A percentile compares a stretch with the other conserved stretches of the same genome.
These are phyloP conservation scores for Starmerella asiatica DNA, from an alignment of 805 yeast species.

Conservation along the genomic window DNA sequence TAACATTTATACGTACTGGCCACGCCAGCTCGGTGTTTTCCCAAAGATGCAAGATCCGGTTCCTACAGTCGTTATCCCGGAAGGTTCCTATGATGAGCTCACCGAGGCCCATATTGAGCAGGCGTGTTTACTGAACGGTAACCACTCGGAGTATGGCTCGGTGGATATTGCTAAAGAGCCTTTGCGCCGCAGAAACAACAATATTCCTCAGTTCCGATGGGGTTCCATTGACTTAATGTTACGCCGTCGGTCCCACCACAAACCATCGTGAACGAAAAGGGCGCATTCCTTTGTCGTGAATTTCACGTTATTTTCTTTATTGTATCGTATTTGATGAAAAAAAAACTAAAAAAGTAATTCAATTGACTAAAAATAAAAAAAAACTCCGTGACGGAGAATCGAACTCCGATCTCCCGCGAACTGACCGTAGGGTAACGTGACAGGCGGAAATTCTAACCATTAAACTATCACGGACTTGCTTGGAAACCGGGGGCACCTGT, in stretches of 20 bases:
- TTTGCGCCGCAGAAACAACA: too few relatives aligned
- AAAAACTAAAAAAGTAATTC: neutral
- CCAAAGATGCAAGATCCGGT: too few relatives aligned
- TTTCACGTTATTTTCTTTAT: too few relatives aligned
- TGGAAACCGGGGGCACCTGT: neutral
- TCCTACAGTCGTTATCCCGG: too few relatives aligned
- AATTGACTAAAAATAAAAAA: constrained; percentile 6
- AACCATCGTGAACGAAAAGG: neutral
- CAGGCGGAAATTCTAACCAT: constrained; percentile 20
- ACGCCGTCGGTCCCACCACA: constrained; percentile 2
- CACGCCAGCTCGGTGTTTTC: too few relatives aligned
- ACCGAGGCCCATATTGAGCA: too few relatives aligned
- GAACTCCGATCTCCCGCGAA: constrained; percentile 20
- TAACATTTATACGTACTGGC: too few relatives aligned
- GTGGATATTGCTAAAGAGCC: too few relatives aligned
- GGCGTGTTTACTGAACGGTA: too few relatives aligned
- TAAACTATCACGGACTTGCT: constrained; percentile 15
- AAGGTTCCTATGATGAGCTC: too few relatives aligned
- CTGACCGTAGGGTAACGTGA: constrained; percentile 10
- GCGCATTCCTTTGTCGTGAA: neutral
- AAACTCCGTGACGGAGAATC: constrained; percentile 18
- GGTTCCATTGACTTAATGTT: constrained; percentile 11
- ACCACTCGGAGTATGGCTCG: too few relatives aligned
- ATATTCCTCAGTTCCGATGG: constrained; percentile 7
- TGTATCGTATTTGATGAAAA: neutral